Conservation (phyloP, 352 stramenopile genomes). For the Pythium insidiosum region DNA sequence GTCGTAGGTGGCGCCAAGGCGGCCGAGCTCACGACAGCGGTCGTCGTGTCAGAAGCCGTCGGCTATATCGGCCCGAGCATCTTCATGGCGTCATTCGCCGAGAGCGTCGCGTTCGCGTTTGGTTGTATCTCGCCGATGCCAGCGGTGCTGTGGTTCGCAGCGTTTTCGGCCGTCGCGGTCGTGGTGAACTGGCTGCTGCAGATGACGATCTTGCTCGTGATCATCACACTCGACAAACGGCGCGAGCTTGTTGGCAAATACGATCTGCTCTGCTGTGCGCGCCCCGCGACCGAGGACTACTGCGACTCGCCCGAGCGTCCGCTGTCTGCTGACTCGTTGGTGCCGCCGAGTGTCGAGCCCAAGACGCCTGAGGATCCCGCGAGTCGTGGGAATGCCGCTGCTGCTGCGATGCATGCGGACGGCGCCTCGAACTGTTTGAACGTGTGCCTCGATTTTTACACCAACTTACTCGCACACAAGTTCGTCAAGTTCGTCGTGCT, state of each 20-base stretch:
- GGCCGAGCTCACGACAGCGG: constrained; percentile 39
- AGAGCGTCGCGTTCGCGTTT: constrained; percentile 40
- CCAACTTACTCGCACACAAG: constrained; percentile 27
- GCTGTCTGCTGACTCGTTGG: too few species aligned
- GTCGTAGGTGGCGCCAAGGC: constrained; percentile 34
- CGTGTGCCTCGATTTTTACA: constrained; percentile 28
- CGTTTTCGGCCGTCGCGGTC: constrained; percentile 34
- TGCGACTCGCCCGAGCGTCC: too few species aligned
- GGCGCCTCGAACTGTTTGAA: constrained; percentile 47
- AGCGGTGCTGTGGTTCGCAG: constrained; percentile 50
- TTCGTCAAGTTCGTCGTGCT: constrained; percentile 52
- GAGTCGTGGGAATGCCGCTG: too few species aligned
- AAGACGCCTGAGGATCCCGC: too few species aligned
- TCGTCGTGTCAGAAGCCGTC: constrained; percentile 37
- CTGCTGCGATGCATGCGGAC: too few species aligned
- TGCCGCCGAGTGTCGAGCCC: too few species aligned
- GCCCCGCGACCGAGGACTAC: too few species aligned
- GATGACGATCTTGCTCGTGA: constrained; percentile 58
- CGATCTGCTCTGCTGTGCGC: constrained; percentile 49
- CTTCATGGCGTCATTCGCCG: constrained; percentile 31
- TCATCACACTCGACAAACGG: constrained; percentile 62
- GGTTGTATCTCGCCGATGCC: constrained; percentile 58
- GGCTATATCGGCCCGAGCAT: constrained; percentile 58
- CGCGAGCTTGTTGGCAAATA: constrained; percentile 48
- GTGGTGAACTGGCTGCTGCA: constrained; percentile 46